A percentile compares a stretch with the other conserved stretches of the same genome.
Evolutionary conservation across 2,329 filamentous ascomycete species (phyloP).

Genomic region (Whalleya microplaca): DNA sequence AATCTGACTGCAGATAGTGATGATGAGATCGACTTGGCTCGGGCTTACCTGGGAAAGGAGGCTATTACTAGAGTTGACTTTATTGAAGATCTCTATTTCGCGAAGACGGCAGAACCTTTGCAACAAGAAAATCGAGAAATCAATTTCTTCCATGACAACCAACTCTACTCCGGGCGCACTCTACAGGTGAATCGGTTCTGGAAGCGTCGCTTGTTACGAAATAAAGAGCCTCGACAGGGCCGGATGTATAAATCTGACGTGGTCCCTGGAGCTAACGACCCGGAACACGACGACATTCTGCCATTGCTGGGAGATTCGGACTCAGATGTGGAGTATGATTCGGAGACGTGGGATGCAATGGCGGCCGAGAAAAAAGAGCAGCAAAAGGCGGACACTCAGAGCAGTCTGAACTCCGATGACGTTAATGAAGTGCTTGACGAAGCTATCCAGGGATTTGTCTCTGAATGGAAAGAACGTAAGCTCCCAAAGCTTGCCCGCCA

Average conservation of each 20-base stretch:
- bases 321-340: constrained; percentile 59
- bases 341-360: constrained; percentile 64
- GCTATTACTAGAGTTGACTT: constrained; percentile 34
- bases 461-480: constrained; percentile 62
- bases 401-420: constrained; percentile 47
- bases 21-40: background rate
- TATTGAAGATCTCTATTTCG: constrained; percentile 9
- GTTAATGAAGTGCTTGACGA: constrained; percentile 58
- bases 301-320: constrained; percentile 60
- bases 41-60: constrained; percentile 31
- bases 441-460: constrained; percentile 53
- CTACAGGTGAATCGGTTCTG: constrained; percentile 31
- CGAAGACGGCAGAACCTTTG: background rate
- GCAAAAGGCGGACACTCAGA: constrained; percentile 29
- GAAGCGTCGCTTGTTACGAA: constrained; percentile 27
- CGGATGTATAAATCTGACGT: constrained; percentile 30
- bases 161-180: constrained; percentile 25
- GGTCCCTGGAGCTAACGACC: constrained; percentile 32
- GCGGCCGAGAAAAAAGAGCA: constrained; percentile 54
- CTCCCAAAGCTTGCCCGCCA: constrained; percentile 57
- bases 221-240: background rate
- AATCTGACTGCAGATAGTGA: background rate
- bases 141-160: constrained; percentile 9
- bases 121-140: constrained; percentile 14
- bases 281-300: constrained; percentile 45